Evolutionary conservation across 1,284 basidiomycete species (phyloP), one percentile per base, ranked within the genome.

Genomic region (Erythrobasidium hasegawianum): DNA sequence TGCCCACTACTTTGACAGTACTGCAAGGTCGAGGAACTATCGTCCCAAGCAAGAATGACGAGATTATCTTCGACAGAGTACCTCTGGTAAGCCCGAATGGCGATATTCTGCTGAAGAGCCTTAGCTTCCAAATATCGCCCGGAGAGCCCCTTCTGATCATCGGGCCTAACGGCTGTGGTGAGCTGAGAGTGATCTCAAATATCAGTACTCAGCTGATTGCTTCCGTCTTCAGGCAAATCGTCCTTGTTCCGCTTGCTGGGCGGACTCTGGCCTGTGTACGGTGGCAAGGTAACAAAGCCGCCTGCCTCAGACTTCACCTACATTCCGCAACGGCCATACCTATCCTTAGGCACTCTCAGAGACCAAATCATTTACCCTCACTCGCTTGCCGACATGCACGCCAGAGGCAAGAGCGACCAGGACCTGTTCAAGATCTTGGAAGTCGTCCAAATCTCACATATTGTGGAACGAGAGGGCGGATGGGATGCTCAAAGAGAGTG

Each of bases 51-150:
- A 88, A 92, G 3, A 78, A 80, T 62, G 75, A 76, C 29, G 87
- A 90, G 70, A 96, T 98, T 74, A 82, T 86, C 55, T 97, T 98
- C 72, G 87, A 94, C 73, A 83, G 87, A 68, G 95, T 98, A 0
- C 95, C 95, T 0, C 93, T 98, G 69, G 88, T 97, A 47, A 94
- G 90, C 10, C 95, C 95, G 1, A 97, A 96, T 72, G 95, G 95
- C 11, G 93, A 97, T 74, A 85, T 97, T 18, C 82, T 98, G 13
- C 83, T 98, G 59, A 72, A 75, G 68, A 74, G 75, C 72, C 80
- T 98, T 76, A 90, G 86, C 75, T 97, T 97, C 81, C 85, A 86
- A 72, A 89, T 97, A 59, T 88, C 89, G 76, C 88, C 85, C 41
- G 91, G 94, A 66, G 86, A 91, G 84, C 89, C 94, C 74, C 79